Evolutionary conservation across 2,329 filamentous ascomycete genomes (phyloP).

Genomic region (Cryphonectria radicalis): DNA sequence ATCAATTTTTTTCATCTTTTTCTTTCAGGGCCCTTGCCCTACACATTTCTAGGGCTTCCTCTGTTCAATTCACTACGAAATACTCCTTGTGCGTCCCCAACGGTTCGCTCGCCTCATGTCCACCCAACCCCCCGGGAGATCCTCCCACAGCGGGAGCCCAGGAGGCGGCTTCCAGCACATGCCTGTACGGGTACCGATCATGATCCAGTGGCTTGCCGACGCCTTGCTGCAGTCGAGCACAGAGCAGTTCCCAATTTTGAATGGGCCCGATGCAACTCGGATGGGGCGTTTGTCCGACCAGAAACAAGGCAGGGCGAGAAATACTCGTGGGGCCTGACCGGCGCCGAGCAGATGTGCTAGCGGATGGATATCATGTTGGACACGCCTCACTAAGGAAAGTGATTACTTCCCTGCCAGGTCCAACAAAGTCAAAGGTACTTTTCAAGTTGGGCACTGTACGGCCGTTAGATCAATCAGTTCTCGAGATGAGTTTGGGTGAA

Average conservation of each 20-base stretch:
- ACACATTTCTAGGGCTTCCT: constrained; percentile 12
- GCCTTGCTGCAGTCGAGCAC: not conserved
- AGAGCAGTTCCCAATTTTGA: not conserved
- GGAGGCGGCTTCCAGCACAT: constrained; percentile 18
- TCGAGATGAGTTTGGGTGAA: constrained; percentile 16
- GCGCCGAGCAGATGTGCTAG: not conserved
- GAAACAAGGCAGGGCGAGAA: not conserved
- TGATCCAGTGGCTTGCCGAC: constrained; percentile 19
- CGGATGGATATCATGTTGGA: not conserved
- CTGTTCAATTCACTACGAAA: constrained; percentile 1
- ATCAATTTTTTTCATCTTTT: not conserved
- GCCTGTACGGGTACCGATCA: not conserved
- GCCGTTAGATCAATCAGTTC: constrained; percentile 14
- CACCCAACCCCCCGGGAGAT: not conserved
- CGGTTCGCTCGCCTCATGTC: not conserved
- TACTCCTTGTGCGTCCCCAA: constrained; percentile 5
- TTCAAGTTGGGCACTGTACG: constrained; percentile 17
- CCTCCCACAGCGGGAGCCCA: not conserved
- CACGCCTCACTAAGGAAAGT: not conserved
- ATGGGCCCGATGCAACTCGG: not conserved
- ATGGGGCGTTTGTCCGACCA: constrained; percentile 3
- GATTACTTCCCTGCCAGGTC: not conserved
- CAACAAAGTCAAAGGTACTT: not conserved
- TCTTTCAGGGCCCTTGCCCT: constrained; percentile 22
- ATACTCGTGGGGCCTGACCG: not conserved